Base-by-base conservation (phyloP, 2,329 filamentous ascomycete genomes). In the Aureobasidium uvarum region DNA sequence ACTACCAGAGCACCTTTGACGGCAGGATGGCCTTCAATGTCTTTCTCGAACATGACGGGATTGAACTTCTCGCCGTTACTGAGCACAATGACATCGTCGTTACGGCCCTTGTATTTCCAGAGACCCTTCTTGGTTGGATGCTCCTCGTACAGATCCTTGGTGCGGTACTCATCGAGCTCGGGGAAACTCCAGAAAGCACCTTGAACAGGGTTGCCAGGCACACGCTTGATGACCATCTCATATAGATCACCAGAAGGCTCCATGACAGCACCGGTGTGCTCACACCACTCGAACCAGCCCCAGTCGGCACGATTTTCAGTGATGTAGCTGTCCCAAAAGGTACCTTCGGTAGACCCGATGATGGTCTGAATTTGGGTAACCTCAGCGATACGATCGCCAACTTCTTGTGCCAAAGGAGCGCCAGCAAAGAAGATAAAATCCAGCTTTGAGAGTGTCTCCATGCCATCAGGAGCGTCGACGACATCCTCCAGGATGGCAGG, bases 181-280 rank as follows among this genome's bases (percentile, higher is more conserved):
- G 74, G 74, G 60, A 77, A 77, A 5, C 70, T 75, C 62, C 55
- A 59, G 67, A 72, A 72, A 43, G 70, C 67, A 16, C 70, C 71
- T 68, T 76, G 71, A 1, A 70, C 69, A 56, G 51, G 64, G 25
- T 67, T 65, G 20, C 77, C 69, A 38, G 72, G 65, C 8, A 76
- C 71, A 13, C 76, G 74, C 64, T 73, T 68, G 16, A 79, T 70
- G 65, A 74, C 75, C 46, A 77, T 72, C 66, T 80, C 77, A 55
- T 74, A 76, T 0, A 74, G 67, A 33, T 72, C 71, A 5, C 59
- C 66, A 20, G 45, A 56, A 6, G 64, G 66, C 52, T 67, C 55
- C 50, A 69, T 64, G 23, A 66, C 41, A 41, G 46, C 63, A 33
- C 62, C 66, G 20, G 59, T 70, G 52, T 55, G 66, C 48, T 59